Conservation (phyloP, 2,329 filamentous ascomycete species). For the Aspergillus fumigatus region DNA sequence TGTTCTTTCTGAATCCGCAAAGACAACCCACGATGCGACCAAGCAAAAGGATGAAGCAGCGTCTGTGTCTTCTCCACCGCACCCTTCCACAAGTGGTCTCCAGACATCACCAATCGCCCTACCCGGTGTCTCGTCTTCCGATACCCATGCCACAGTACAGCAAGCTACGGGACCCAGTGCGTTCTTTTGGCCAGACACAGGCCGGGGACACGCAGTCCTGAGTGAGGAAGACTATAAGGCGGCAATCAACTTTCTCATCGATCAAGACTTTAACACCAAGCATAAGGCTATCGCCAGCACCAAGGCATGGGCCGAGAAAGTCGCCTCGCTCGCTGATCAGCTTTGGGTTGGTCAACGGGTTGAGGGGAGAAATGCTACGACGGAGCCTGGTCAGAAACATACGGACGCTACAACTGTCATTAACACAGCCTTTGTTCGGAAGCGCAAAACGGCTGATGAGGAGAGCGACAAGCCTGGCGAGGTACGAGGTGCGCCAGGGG, state of each 20-base stretch:
- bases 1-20: not conserved
- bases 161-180: conserved; percentile 17
- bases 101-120: not conserved
- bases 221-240: conserved; percentile 38
- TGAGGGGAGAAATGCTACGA: conserved; percentile 23
- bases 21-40: not conserved
- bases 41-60: not conserved
- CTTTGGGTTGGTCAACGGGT: conserved; percentile 35
- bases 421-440: conserved; percentile 30
- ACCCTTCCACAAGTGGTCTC: not conserved
- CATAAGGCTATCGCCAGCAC: conserved; percentile 37
- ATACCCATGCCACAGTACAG: not conserved
- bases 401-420: conserved; percentile 22
- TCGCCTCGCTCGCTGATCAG: conserved; percentile 35
- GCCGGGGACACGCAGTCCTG: conserved; percentile 34
- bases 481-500: conserved; percentile 4
- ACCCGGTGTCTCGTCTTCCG: not conserved
- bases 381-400: conserved; percentile 10
- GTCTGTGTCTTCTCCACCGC: not conserved
- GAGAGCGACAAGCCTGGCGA: conserved; percentile 8
- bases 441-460: conserved; percentile 32
- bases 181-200: conserved; percentile 32
- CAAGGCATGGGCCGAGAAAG: conserved; percentile 38
- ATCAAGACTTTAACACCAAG: conserved; percentile 40
- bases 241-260: conserved; percentile 36